A percentile compares a stretch with the other conserved stretches of the same genome.
Evolutionary conservation across 768 basidiomycete genomes (phyloP).

Genomic region (Leucosporidium yakuticum): DNA sequence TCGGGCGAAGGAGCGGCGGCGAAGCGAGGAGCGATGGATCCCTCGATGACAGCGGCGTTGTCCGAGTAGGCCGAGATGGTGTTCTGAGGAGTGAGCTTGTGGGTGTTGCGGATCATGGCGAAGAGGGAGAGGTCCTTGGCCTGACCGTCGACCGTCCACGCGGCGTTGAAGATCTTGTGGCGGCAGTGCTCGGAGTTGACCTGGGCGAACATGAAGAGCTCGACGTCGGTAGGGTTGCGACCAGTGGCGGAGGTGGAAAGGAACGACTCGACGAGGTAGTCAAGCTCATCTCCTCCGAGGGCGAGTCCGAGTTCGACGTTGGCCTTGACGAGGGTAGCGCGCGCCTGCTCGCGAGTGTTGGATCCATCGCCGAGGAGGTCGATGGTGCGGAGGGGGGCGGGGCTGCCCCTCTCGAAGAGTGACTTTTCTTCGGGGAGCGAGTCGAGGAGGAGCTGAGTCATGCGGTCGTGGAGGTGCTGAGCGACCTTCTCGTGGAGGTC

Average conservation of each 20-base stretch:
- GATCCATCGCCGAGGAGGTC: slow-evolving; percentile 50
- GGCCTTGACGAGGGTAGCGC: slow-evolving; percentile 61
- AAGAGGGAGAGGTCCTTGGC: slow-evolving; percentile 70
- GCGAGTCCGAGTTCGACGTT: slow-evolving; percentile 86
- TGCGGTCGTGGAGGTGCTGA: slow-evolving; percentile 81
- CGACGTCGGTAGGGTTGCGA: slow-evolving; percentile 90
- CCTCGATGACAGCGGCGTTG: slow-evolving; percentile 90
- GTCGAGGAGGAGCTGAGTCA: slow-evolving; percentile 77
- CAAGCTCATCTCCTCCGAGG: slow-evolving; percentile 78
- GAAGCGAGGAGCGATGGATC: slow-evolving; percentile 69
- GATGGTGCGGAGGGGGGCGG: slow-evolving; percentile 65
- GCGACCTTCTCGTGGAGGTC: slow-evolving; percentile 54
- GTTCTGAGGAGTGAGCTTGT: slow-evolving; percentile 62
- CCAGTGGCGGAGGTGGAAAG: slow-evolving; percentile 41
- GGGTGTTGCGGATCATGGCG: slow-evolving; percentile 96
- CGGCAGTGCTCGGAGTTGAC: slow-evolving; percentile 99
- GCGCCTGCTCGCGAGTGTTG: slow-evolving; percentile 48
- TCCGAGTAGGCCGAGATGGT: slow-evolving; percentile 97
- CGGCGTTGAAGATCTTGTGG: slow-evolving; percentile 98
- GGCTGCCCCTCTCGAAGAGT: slow-evolving; percentile 53
- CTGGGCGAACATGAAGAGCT: slow-evolving; percentile 99
- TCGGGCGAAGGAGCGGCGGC: slow-evolving; percentile 43
- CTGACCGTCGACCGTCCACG: slow-evolving; percentile 79
- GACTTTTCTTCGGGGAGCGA: slow-evolving; percentile 54
- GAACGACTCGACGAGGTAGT: slow-evolving; percentile 85